Conservation (phyloP, 2,329 filamentous ascomycete species). For the Zasmidium angulare region DNA sequence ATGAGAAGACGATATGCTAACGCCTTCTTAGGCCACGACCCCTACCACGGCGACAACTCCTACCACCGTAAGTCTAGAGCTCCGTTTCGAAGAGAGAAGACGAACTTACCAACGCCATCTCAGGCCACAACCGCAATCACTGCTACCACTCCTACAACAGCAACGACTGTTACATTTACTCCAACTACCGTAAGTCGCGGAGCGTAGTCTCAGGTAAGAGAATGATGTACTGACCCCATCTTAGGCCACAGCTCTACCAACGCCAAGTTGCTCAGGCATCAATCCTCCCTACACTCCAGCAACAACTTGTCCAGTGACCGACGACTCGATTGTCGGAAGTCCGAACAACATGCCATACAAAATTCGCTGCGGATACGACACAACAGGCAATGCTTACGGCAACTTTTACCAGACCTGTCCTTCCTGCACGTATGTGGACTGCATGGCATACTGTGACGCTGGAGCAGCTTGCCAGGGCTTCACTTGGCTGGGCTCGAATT, state of each 20-base stretch:
- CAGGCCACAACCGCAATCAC: too few species aligned
- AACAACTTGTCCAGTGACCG: neutral
- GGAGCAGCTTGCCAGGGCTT: neutral
- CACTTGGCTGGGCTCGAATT: neutral
- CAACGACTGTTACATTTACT: too few species aligned
- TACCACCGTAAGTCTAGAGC: too few species aligned
- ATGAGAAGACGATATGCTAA: too few species aligned
- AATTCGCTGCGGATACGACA: slow-evolving; percentile 5
- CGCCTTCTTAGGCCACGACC: too few species aligned
- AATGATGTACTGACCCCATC: too few species aligned
- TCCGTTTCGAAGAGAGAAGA: too few species aligned
- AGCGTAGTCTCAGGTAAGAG: too few species aligned
- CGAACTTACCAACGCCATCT: too few species aligned
- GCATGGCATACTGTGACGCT: slow-evolving; percentile 1
- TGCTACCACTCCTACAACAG: too few species aligned
- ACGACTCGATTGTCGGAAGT: neutral
- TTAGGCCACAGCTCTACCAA: neutral
- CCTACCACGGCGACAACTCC: too few species aligned
- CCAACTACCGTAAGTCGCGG: too few species aligned
- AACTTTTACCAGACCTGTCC: neutral
- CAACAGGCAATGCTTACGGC: neutral
- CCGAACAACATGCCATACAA: neutral
- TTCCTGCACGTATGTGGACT: neutral
- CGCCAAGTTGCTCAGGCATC: neutral
- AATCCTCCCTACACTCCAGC: neutral